Evolutionary conservation across 2,329 filamentous ascomycete genomes (phyloP).

Genomic region (Remersonia thermophila): DNA sequence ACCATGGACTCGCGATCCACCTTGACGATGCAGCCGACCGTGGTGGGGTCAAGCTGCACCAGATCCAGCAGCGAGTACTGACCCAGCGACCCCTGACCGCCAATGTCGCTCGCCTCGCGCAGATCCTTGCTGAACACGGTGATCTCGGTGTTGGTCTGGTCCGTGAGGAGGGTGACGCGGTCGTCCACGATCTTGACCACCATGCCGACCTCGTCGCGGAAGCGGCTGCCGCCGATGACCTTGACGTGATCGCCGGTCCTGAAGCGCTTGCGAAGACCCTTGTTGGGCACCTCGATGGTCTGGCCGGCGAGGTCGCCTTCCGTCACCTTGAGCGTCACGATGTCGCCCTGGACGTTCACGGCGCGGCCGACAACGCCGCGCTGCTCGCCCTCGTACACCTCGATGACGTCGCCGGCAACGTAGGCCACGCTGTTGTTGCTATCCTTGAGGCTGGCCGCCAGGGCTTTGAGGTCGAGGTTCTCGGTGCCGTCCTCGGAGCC

Average conservation of each 20-base stretch:
- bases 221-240: constrained; percentile 91
- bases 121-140: constrained; percentile 97
- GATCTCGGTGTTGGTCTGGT: constrained; percentile 85
- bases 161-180: constrained; percentile 81
- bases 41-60: constrained; percentile 84
- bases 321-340: constrained; percentile 76
- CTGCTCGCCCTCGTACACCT: constrained; percentile 92
- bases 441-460: constrained; percentile 82
- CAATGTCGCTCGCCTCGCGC: constrained; percentile 83
- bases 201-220: constrained; percentile 91
- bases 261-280: constrained; percentile 87
- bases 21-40: constrained; percentile 86
- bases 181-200: constrained; percentile 90
- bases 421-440: constrained; percentile 73
- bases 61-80: constrained; percentile 89
- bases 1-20: constrained; percentile 87
- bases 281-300: constrained; percentile 82
- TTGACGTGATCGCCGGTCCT: constrained; percentile 93
- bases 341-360: constrained; percentile 76
- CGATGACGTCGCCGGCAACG: constrained; percentile 86
- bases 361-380: constrained; percentile 80
- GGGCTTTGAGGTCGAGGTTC: constrained; percentile 80
- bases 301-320: constrained; percentile 74
- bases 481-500: constrained; percentile 85
- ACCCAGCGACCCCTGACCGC: constrained; percentile 70